Percentiles rank a stretch among this genome's conserved stretches.
Conservation (phyloP, 225 moss, liverwort and hornwort species). For the Ulota crispa region DNA sequence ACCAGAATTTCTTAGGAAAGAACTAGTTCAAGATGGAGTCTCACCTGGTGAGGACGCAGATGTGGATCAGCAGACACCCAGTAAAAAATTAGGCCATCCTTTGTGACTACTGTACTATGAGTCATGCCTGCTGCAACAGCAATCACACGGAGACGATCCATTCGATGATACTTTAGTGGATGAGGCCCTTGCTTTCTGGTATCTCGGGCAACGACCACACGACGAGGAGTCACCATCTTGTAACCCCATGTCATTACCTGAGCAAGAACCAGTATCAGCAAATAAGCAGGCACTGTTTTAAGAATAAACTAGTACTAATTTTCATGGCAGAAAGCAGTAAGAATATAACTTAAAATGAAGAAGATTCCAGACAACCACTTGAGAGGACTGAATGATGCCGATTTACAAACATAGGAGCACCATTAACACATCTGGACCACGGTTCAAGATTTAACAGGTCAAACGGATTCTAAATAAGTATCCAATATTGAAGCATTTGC, state of each 20-base stretch:
- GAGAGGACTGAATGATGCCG: conserved; percentile 4
- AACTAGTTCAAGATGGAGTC: background rate
- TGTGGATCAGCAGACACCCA: conserved; percentile 84
- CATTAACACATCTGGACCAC: background rate
- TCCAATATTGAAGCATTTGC: conserved; percentile 2
- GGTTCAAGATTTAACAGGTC: background rate
- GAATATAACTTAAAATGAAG: background rate
- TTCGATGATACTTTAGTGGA: conserved; percentile 75
- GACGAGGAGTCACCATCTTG: conserved; percentile 95
- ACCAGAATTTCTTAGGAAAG: background rate
- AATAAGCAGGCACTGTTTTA: background rate
- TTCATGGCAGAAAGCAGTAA: background rate
- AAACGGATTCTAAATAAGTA: background rate
- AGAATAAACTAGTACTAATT: background rate
- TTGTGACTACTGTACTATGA: conserved; percentile 76
- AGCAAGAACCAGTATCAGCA: conserved; percentile 22
- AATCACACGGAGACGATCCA: conserved; percentile 71
- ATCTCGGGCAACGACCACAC: conserved; percentile 67
- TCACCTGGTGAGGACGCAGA: conserved; percentile 74
- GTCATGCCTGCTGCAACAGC: conserved; percentile 92
- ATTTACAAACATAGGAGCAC: background rate
- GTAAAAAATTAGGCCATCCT: conserved; percentile 84
- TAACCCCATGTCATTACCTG: conserved; percentile 99
- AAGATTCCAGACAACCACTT: conserved; percentile 8
- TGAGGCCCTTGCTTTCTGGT: conserved; percentile 66